Conservation (phyloP, 108 stramenopile species). For the Discostella pseudostelligera region DNA sequence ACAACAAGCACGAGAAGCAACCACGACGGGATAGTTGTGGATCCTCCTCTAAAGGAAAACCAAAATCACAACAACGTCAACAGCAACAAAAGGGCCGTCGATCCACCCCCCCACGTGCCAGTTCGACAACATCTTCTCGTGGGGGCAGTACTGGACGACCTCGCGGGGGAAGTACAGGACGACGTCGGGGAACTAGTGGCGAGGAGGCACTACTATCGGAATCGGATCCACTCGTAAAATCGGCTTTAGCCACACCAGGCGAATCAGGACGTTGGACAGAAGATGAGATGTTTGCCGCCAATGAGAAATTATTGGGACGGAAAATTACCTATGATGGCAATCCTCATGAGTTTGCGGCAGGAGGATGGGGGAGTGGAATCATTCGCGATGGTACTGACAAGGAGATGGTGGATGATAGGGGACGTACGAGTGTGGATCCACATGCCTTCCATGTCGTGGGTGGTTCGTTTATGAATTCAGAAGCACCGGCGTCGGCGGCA, state of each 20-base stretch:
- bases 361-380: conserved; percentile 50
- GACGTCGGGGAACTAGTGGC: background rate
- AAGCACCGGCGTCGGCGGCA: too few species aligned
- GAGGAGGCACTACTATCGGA: conserved; percentile 14
- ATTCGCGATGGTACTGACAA: background rate
- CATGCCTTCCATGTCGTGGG: conserved; percentile 87
- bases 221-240: conserved; percentile 51
- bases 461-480: conserved; percentile 78
- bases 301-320: conserved; percentile 64
- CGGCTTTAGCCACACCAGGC: conserved; percentile 59
- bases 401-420: background rate
- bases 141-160: too few species aligned
- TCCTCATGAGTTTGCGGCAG: conserved; percentile 81
- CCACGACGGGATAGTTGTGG: too few species aligned
- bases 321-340: conserved; percentile 85
- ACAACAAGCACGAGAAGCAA: too few species aligned
- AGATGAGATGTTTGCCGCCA: conserved; percentile 84
- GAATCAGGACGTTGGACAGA: conserved; percentile 75
- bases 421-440: conserved; percentile 59
- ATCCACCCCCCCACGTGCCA: too few species aligned
- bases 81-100: background rate
- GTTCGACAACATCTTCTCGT: too few species aligned
- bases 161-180: background rate
- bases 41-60: background rate
- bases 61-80: conserved; percentile 7